Base-by-base conservation (phyloP, 805 yeast genomes). In the Brettanomyces anomalus region DNA sequence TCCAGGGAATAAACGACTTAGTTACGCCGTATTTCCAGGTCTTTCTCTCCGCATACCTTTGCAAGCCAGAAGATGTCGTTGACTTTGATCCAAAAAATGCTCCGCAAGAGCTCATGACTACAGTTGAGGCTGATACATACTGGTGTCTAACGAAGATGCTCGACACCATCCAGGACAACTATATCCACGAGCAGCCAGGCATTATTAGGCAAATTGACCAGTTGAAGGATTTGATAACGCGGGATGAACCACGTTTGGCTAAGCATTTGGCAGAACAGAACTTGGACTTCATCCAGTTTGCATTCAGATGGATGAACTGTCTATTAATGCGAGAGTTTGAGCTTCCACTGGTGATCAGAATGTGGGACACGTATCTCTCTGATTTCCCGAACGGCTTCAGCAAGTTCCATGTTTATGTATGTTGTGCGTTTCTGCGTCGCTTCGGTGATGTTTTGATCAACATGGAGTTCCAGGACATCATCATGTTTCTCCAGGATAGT, bases 271-370 rank as follows among this genome's bases (percentile, higher is more conserved):
- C 80, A 46, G 56, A 61, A 1, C 96, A 93, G 58, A 85, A 85
- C 39, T 77, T 93, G n/a, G 96, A 93, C 61, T 93, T 93, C 56
- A 78, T 93, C 49, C 98, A 93, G 62, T 93, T 93, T 62, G 78
- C 96, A 17, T 93, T 93, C 66, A 72, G 98, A 51, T 93, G 98
- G 98, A 93, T 93, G 97, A 93, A 93, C 64, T 93, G 98, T 66
- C 67, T 93, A 55, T 67, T 93, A 40, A 93, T 93, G 98, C 76
- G 98, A 50, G 98, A 93, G 55, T 71, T 93, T 37, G 77, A 81
- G 35, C 78, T 93, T 55, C 67, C 68, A 26, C 75, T 86, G 46
- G 84, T 89, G 4, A 79, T 89, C 18, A 71, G 98, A 44, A 90
- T 93, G 95, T 93, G 98, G 97, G 98, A 93, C 58, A 89, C 98